Percentiles rank a stretch among this genome's conserved stretches.
These are phyloP conservation scores for Stentor roeselii DNA, from an alignment of 73 alveolate species.

Conservation along the genomic window DNA sequence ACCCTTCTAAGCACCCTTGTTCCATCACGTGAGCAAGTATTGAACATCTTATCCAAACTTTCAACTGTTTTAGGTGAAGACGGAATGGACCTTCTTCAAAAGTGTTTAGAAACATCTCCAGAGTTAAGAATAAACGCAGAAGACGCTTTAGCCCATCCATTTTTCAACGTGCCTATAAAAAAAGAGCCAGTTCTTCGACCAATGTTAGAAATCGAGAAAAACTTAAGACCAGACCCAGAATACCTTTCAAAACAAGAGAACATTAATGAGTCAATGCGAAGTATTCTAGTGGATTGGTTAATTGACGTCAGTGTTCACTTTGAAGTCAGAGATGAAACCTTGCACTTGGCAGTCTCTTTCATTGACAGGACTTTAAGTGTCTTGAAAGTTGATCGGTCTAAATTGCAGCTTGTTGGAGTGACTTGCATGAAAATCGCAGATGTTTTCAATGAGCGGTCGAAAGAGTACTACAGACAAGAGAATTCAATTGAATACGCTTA, in stretches of 20 bases:
- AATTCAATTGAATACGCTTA: conserved; percentile 85
- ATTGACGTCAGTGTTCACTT: conserved; percentile 95
- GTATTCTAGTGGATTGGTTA: conserved; percentile 94
- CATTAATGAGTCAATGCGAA: conserved; percentile 82
- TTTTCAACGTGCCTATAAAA: conserved; percentile 34
- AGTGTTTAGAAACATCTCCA: conserved; percentile 57
- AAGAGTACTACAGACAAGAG: conserved; percentile 87
- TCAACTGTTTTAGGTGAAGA: conserved; percentile 50
- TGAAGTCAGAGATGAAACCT: conserved; percentile 88
- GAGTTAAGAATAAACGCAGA: conserved; percentile 50
- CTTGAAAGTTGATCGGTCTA: conserved; percentile 57
- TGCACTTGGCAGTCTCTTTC: conserved; percentile 73
- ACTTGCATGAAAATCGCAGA: conserved; percentile 96
- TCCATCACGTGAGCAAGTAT: conserved; percentile 56
- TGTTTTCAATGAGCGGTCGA: conserved; percentile 81
- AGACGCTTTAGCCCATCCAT: conserved; percentile 66
- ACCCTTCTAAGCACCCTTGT: conserved; percentile 39
- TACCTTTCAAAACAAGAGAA: conserved; percentile 52
- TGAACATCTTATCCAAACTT: conserved; percentile 44
- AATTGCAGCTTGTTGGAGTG: conserved; percentile 92
- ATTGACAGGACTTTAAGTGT: conserved; percentile 76
- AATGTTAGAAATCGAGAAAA: conserved; percentile 23
- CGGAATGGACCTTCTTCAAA: conserved; percentile 65
- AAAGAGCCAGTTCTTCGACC: neutral
- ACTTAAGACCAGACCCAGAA: neutral